Conservation (phyloP, 768 basidiomycete genomes). For the Daedalea quercina region DNA sequence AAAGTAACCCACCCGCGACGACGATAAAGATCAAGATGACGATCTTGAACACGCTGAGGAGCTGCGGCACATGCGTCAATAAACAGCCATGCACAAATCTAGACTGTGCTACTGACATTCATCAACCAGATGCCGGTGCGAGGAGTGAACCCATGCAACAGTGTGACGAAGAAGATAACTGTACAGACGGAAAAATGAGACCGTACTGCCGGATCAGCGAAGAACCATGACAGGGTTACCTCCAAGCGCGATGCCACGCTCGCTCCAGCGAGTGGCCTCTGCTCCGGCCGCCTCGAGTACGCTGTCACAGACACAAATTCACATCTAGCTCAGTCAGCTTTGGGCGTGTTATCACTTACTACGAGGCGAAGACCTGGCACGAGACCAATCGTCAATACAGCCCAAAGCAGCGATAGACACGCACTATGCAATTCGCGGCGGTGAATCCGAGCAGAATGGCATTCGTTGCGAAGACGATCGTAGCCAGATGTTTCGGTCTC, state of each 20-base stretch:
- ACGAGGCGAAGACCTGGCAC: conserved; percentile 16
- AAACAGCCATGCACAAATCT: too few species aligned
- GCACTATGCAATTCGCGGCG: conserved; percentile 22
- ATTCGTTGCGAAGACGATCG: conserved; percentile 28
- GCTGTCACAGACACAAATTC: too few species aligned
- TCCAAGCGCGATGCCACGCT: conserved; percentile 53
- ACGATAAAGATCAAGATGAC: conserved; percentile 16
- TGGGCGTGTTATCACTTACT: conserved; percentile 13
- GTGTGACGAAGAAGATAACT: conserved; percentile 46
- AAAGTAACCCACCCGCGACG: conserved; percentile 30
- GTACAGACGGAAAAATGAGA: neutral
- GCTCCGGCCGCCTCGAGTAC: conserved; percentile 34
- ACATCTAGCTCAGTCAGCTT: too few species aligned
- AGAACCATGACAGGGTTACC: conserved; percentile 27
- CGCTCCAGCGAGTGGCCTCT: conserved; percentile 35
- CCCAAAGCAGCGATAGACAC: neutral
- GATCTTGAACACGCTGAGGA: conserved; percentile 30
- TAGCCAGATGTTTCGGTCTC: conserved; percentile 26
- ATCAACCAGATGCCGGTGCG: conserved; percentile 42
- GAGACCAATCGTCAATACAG: neutral
- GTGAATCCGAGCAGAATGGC: conserved; percentile 32
- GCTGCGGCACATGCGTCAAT: conserved; percentile 21
- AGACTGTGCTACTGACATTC: conserved; percentile 34
- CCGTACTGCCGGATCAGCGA: neutral
- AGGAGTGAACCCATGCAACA: conserved; percentile 48